Conservation (phyloP, 768 basidiomycete genomes). For the Amanita jacksonii region DNA sequence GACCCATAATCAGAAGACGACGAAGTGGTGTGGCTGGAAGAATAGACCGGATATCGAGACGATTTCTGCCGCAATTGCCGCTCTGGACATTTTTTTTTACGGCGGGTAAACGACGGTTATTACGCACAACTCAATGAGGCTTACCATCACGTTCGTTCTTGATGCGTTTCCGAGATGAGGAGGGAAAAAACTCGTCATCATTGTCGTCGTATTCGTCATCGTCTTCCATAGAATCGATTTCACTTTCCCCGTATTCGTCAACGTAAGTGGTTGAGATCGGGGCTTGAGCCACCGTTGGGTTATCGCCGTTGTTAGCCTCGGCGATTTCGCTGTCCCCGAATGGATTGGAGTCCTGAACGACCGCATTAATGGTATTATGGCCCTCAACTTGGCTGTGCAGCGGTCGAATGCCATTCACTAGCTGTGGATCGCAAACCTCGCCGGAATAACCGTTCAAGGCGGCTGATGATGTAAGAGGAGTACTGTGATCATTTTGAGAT, state of each 20-base stretch:
- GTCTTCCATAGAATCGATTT: conserved; percentile 9
- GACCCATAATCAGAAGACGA: conserved; percentile 9
- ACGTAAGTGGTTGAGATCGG: neutral
- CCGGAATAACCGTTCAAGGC: neutral
- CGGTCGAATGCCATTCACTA: conserved; percentile 5
- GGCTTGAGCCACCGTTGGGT: conserved; percentile 7
- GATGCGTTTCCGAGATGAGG: conserved; percentile 3
- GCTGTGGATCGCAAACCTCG: conserved; percentile 4
- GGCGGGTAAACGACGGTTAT: conserved; percentile 10
- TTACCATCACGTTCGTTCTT: conserved; percentile 8
- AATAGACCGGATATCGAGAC: conserved; percentile 13
- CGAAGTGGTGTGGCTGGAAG: conserved; percentile 4
- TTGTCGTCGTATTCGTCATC: conserved; percentile 17
- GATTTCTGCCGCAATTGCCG: conserved; percentile 10
- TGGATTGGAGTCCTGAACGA: conserved; percentile 5
- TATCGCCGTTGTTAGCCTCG: too few relatives aligned
- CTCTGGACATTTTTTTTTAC: conserved; percentile 1
- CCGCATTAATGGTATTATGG: conserved; percentile 6
- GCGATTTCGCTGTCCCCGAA: too few relatives aligned
- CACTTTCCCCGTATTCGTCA: conserved; percentile 8
- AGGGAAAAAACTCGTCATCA: conserved; percentile 15
- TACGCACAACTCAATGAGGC: conserved; percentile 9
- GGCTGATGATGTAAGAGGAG: conserved; percentile 5
- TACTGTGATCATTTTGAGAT: conserved; percentile 4
- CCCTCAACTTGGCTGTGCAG: neutral